A percentile compares a stretch with the other conserved stretches of the same genome.
phyloP scores from a whole-genome alignment of 352 stramenopile genomes.

The Globisporangium cystogenes region DNA sequence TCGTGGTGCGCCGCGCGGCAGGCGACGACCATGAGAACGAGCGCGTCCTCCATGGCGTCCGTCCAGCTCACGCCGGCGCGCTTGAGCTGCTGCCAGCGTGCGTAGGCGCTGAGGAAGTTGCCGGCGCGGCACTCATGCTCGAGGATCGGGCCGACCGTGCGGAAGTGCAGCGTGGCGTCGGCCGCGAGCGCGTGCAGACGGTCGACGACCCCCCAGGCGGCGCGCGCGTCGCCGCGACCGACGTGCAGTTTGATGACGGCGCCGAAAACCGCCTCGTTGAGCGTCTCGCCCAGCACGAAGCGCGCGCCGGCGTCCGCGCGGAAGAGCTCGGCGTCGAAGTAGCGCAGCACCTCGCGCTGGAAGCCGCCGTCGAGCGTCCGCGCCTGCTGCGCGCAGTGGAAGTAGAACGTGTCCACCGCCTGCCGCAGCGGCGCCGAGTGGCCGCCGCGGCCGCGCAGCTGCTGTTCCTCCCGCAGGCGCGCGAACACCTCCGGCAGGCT shows the following conservation, averaged over 20 bases:
- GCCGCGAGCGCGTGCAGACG: slow-evolving; percentile 23
- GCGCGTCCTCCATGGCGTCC: slow-evolving; percentile 59
- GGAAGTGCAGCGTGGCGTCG: slow-evolving; percentile 55
- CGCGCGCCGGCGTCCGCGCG: slow-evolving; percentile 9
- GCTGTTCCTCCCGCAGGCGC: slow-evolving; percentile 37
- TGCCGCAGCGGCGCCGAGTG: slow-evolving; percentile 22
- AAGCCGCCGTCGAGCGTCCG: slow-evolving; percentile 24
- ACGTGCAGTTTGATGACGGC: slow-evolving; percentile 59
- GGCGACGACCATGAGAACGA: slow-evolving; percentile 62
- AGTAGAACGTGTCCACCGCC: slow-evolving; percentile 72
- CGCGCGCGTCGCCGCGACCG: slow-evolving; percentile 23
- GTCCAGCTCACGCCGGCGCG: slow-evolving; percentile 60
- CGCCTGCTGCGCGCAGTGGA: slow-evolving; percentile 56
- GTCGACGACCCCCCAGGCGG: slow-evolving; percentile 45
- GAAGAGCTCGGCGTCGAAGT: slow-evolving; percentile 47
- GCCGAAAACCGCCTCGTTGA: slow-evolving; percentile 62
- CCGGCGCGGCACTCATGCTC: slow-evolving; percentile 40
- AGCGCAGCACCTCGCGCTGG: slow-evolving; percentile 29
- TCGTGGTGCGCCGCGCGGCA: slow-evolving; percentile 12
- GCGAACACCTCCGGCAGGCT: slow-evolving; percentile 44
- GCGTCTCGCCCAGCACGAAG: slow-evolving; percentile 38
- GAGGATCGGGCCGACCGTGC: slow-evolving; percentile 54
- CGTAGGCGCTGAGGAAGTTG: slow-evolving; percentile 36
- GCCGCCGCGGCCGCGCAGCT: slow-evolving; percentile 13
- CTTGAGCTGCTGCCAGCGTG: slow-evolving; percentile 55